A percentile compares a stretch with the other conserved stretches of the same genome.
Evolutionary conservation across 2,329 filamentous ascomycete genomes (phyloP).

Genomic region (Pseudopyrenochaeta lycopersici): DNA sequence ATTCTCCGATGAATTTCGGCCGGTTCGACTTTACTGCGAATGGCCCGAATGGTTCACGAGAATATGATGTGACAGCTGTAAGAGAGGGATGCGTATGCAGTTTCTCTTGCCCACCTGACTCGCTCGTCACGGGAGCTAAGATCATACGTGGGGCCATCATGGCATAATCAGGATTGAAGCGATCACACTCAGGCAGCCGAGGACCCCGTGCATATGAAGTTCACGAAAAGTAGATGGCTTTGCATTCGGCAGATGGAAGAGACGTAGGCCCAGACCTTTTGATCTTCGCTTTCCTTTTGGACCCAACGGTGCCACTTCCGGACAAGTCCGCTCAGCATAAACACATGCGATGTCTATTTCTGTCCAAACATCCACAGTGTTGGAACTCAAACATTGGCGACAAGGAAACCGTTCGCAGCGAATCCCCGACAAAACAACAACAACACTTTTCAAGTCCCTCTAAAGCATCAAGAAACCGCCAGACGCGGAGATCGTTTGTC

Average conservation of each 20-base stretch:
- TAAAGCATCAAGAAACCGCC: constrained; percentile 56
- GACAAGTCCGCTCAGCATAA: neutral
- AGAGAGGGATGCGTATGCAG: neutral
- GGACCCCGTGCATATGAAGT: neutral
- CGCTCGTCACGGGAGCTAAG: neutral
- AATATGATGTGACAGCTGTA: constrained; percentile 27
- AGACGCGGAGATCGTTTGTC: constrained; percentile 65
- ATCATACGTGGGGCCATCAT: neutral
- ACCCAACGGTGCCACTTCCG: constrained; percentile 3
- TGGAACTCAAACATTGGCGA: constrained; percentile 27
- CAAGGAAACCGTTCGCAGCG: constrained; percentile 17
- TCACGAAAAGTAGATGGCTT: neutral
- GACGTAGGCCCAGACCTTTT: neutral
- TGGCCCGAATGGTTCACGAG: constrained; percentile 13
- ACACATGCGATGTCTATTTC: constrained; percentile 14
- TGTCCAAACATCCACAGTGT: constrained; percentile 43
- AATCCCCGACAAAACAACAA: constrained; percentile 15
- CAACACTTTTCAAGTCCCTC: constrained; percentile 8
- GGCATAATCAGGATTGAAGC: neutral
- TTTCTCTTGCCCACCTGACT: neutral
- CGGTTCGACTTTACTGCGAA: neutral
- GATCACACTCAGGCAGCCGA: neutral
- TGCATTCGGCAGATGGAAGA: neutral
- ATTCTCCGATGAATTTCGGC: constrained; percentile 8
- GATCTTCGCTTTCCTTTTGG: neutral